Base-by-base conservation (phyloP, 2,329 filamentous ascomycete genomes). In the Pseudopyricularia cyperi region DNA sequence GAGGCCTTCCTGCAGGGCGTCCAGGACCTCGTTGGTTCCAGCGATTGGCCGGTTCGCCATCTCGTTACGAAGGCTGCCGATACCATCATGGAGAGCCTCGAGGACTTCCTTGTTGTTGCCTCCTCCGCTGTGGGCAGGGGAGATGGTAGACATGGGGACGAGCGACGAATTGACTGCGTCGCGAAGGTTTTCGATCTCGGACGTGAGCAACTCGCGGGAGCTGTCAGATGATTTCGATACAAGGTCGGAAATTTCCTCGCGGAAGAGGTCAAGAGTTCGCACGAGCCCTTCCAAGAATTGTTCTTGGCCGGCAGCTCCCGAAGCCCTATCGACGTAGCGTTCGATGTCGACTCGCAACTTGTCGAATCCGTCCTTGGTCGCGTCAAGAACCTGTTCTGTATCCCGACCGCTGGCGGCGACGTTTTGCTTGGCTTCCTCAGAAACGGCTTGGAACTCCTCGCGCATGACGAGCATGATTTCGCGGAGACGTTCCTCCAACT, bases 1-100 rank as follows among this genome's bases (percentile, higher is more conserved):
- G 7, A 97, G 76, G 2, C 90, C 90, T 64, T 96, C 89, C 54
- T 94, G 90, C 52, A 97, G 73, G 1, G 90, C 87, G 62, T 95
- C 89, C 1, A 97, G 74, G 11, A 95, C 87, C 61, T 96, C 89
- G 50, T 89, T 86, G 0, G 89, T 91, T 57, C 90, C 88, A 15
- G 76, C 71, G 46, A 78, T 72, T 3, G 77, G 77, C 14, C 77
- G 71, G 7, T 83, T 83, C 56, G 78, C 72, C 49, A 95, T 77
- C 58, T 96, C 90, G 15, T 79, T 74, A 5, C 88, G 79, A 33
- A 96, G 75, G 44, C 77, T 79, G 55, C 87, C 85, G 35, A 96
- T 75, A 2, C 89, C 88, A 46, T 77, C 79, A 30, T 78, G 81
- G 3, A 91, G 70, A 9, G 82, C 79, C 55, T 85, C 78, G 1